Base-by-base conservation (phyloP, 257 asterid species). In the Nicotiana undulata region DNA sequence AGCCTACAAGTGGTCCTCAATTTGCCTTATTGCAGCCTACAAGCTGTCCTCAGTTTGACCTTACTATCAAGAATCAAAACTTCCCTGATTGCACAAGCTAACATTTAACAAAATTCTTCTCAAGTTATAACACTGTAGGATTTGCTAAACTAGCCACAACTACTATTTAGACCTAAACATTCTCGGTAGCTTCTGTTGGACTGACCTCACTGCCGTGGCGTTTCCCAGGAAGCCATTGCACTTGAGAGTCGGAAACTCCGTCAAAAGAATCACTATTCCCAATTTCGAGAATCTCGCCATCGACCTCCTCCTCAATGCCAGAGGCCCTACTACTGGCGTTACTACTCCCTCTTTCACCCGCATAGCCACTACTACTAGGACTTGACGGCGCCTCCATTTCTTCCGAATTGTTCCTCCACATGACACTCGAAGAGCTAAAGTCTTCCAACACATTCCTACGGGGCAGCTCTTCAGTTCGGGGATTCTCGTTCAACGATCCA, bases 281-380 rank as follows among this genome's bases (percentile, higher is more conserved):
- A 56, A 84, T 93, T 88, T 83, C 91, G 18, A 78, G 84, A 83
- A 90, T 91, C 85, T 85, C 90, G 12, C 86, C 92, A 55, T 89
- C 90, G 17, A 75, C 79, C 82, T 83, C 90, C 75, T 81, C 86
- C 75, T 81, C 86, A 78, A 84, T 75, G 49, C 87, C 86, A 37
- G 70, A 64, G 79, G 18, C 61, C 79, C 82, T 65, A 82, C 88
- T 90, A 31, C 88, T 90, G 75, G 89, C 93, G 82, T 90, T 92
- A 75, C 95, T 94, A 82, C 98, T 96, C 74, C 99, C 99, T 87
- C 87, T 90, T 89, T 90, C 99, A 31, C 93, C 99, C 3, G 97
- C 98, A 81, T 96, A 96, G 16, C 98, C 99, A 77, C 98, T 94
- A 85, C 99, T 96, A 81, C 97, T 90, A 40, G 97, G 97, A 82